Conservation (phyloP, 2,329 filamentous ascomycete species). For the Aphanoascus verrucosus region DNA sequence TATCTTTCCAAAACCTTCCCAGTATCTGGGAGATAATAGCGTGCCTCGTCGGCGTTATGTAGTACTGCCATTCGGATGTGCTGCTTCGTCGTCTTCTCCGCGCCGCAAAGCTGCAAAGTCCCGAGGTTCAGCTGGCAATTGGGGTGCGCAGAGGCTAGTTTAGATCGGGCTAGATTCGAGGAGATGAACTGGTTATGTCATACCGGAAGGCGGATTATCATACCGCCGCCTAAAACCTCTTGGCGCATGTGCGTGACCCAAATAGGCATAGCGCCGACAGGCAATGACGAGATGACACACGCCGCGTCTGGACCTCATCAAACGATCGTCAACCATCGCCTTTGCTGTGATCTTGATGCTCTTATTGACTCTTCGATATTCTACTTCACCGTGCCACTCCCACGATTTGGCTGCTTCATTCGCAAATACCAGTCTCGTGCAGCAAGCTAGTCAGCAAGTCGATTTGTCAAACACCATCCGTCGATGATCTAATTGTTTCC, state of each 20-base stretch:
- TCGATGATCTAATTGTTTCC: conserved; percentile 1
- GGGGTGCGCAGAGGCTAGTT: neutral
- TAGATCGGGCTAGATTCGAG: neutral
- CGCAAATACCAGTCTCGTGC: neutral
- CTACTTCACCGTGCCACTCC: neutral
- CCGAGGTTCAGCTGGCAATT: neutral
- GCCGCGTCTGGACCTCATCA: neutral
- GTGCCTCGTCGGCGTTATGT: neutral
- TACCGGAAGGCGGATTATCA: neutral
- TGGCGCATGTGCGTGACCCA: neutral
- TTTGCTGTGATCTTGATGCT: neutral
- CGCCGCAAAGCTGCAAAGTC: neutral
- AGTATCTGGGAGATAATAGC: neutral
- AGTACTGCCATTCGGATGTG: neutral
- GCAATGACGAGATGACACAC: conserved; percentile 9
- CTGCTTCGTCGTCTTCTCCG: neutral
- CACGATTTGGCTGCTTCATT: neutral
- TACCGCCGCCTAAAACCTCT: neutral
- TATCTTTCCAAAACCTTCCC: neutral
- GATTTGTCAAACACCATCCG: too few species aligned
- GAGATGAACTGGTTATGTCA: neutral
- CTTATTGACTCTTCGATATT: neutral
- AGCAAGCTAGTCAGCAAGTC: too few species aligned
- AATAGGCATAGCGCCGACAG: conserved; percentile 5
- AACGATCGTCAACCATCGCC: neutral